These are phyloP conservation scores for Xylaria intraflava DNA, from an alignment of 495 filamentous ascomycete genomes.

Conservation along the genomic window DNA sequence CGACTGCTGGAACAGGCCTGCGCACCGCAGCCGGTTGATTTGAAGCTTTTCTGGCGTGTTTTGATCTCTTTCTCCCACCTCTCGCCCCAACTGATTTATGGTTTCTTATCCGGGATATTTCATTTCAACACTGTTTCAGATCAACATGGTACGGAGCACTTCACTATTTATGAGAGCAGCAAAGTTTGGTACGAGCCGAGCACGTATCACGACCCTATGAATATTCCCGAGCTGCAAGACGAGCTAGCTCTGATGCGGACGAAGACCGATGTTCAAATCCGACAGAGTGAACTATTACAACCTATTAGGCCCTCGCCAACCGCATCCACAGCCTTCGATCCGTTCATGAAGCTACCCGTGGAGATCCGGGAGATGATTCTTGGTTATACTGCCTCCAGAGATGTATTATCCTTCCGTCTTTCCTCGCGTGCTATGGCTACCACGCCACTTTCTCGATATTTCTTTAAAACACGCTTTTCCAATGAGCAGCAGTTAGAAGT, in stretches of 20 bases:
- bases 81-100: neutral
- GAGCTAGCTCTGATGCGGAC: neutral
- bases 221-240: constrained; percentile 7
- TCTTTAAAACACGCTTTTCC: constrained; percentile 11
- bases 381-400: constrained; percentile 1
- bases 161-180: neutral
- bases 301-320: neutral
- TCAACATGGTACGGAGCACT: neutral
- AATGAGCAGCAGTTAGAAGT: neutral
- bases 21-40: neutral
- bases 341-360: constrained; percentile 2
- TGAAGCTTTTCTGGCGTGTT: constrained; percentile 10
- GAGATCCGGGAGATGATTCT: constrained; percentile 10
- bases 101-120: constrained; percentile 3
- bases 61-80: constrained; percentile 7
- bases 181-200: too few relatives aligned
- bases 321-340: neutral
- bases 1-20: constrained; percentile 6
- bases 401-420: constrained; percentile 6
- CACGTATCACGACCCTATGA: constrained; percentile 5
- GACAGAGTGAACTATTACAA: neutral
- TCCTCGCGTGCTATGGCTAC: constrained; percentile 8
- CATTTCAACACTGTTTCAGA: neutral
- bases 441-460: constrained; percentile 4
- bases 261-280: neutral